These are phyloP conservation scores for Scheffersomyces titani DNA, from an alignment of 1,139 yeast genomes.

Conservation along the genomic window DNA sequence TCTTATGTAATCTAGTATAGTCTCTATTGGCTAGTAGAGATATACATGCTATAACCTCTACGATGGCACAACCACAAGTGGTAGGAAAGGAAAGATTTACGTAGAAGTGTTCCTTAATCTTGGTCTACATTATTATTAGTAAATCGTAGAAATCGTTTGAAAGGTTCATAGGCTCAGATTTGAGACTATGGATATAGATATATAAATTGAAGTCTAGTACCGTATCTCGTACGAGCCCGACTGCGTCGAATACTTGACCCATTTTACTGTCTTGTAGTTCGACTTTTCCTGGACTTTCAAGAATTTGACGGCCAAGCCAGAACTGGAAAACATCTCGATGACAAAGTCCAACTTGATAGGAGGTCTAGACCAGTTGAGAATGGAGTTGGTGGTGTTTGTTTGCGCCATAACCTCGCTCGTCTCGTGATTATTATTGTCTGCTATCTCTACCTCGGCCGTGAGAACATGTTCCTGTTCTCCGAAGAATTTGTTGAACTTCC, in stretches of 20 bases:
- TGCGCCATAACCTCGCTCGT: not conserved
- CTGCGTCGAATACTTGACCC: conserved; percentile 78
- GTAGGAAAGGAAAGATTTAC: too few relatives aligned
- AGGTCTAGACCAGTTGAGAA: conserved; percentile 63
- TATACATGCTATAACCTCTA: too few relatives aligned
- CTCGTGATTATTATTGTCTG: conserved; percentile 17
- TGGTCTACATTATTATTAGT: too few relatives aligned
- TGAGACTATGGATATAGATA: not conserved
- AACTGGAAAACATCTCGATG: conserved; percentile 74
- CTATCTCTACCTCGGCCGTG: conserved; percentile 50
- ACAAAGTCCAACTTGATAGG: conserved; percentile 74
- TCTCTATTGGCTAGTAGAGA: not conserved
- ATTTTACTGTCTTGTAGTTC: conserved; percentile 74
- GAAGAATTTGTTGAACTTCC: conserved; percentile 70
- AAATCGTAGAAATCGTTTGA: too few relatives aligned
- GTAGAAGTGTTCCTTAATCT: too few relatives aligned
- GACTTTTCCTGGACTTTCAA: conserved; percentile 67
- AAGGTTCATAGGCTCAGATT: not conserved
- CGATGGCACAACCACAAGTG: too few relatives aligned
- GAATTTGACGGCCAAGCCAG: conserved; percentile 75
- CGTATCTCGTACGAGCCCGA: conserved; percentile 83
- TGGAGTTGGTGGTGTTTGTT: conserved; percentile 9
- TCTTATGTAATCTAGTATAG: not conserved
- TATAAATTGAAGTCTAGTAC: conserved; percentile 33
- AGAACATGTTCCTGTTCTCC: conserved; percentile 67